Evolutionary conservation across 1,284 basidiomycete genomes (phyloP).

Genomic region (Cryptococcus neoformans): DNA sequence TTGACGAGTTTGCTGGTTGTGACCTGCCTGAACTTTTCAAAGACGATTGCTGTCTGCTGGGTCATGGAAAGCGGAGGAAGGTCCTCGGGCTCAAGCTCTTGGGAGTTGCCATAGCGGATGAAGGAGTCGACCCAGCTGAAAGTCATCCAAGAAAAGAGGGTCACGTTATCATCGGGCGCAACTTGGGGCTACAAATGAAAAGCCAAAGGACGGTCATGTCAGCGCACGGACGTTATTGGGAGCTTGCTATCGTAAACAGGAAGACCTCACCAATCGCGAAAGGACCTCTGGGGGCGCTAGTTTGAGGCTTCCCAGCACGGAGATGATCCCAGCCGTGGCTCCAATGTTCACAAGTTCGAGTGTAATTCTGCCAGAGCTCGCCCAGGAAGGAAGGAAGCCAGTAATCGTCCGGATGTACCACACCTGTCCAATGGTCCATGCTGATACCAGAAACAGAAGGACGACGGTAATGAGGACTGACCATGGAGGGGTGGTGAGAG

Average conservation of each 20-base stretch:
- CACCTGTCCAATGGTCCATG: conserved; percentile 23
- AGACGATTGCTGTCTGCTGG: conserved; percentile 63
- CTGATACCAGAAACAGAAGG: conserved; percentile 24
- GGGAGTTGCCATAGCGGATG: conserved; percentile 58
- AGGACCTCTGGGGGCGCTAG: conserved; percentile 34
- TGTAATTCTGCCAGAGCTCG: conserved; percentile 16
- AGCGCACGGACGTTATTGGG: background rate
- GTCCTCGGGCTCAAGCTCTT: conserved; percentile 65
- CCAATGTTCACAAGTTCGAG: conserved; percentile 28
- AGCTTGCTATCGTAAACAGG: background rate
- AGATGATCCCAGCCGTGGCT: conserved; percentile 20
- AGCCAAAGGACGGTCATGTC: background rate
- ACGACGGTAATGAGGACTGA: conserved; percentile 28
- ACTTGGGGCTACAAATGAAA: conserved; percentile 11
- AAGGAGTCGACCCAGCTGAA: conserved; percentile 73
- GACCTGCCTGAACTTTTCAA: conserved; percentile 55
- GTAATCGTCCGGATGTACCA: conserved; percentile 24
- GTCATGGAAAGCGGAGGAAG: conserved; percentile 69
- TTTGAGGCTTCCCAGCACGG: conserved; percentile 27
- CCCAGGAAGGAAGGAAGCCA: conserved; percentile 31
- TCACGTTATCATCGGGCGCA: conserved; percentile 63
- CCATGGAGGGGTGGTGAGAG: conserved; percentile 40
- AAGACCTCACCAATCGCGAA: conserved; percentile 25
- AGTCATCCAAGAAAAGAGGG: conserved; percentile 71
- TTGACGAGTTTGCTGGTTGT: conserved; percentile 57